Evolutionary conservation across 2,329 filamentous ascomycete species (phyloP).

Genomic region (Monosporascus sp.): DNA sequence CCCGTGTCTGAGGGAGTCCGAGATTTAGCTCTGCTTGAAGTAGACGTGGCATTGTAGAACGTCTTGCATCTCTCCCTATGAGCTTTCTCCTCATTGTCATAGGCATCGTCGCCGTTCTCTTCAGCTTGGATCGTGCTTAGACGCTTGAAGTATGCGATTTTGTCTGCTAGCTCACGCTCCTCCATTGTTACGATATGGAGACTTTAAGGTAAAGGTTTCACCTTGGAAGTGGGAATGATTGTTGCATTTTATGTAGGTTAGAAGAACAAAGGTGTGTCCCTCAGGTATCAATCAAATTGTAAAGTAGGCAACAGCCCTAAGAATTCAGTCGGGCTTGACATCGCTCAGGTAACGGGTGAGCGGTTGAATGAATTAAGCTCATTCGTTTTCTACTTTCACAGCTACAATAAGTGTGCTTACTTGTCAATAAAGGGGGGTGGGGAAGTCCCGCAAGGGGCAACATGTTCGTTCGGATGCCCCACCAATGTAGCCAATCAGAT

Average conservation of each 20-base stretch:
- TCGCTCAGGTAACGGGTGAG: too few relatives aligned
- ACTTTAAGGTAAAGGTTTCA: not conserved
- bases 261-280: not conserved
- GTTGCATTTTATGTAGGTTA: not conserved
- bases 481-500: too few relatives aligned
- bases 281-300: not conserved
- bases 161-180: conserved; percentile 31
- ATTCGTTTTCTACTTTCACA: too few relatives aligned
- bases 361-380: too few relatives aligned
- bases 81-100: conserved; percentile 29
- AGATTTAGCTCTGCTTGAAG: conserved; percentile 13
- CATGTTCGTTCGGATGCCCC: too few relatives aligned
- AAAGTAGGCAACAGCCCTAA: not conserved
- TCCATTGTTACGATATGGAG: conserved; percentile 15
- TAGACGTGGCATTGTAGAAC: conserved; percentile 14
- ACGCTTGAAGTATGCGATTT: conserved; percentile 41
- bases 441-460: too few relatives aligned
- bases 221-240: not conserved
- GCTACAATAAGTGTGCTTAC: too few relatives aligned
- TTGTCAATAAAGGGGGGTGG: too few relatives aligned
- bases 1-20: not conserved
- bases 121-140: conserved; percentile 27
- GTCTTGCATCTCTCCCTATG: conserved; percentile 24
- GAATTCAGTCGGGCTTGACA: too few relatives aligned
- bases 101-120: conserved; percentile 26